Evolutionary conservation across 2,329 filamentous ascomycete species (phyloP).

Genomic region (Sphaerulina musiva): DNA sequence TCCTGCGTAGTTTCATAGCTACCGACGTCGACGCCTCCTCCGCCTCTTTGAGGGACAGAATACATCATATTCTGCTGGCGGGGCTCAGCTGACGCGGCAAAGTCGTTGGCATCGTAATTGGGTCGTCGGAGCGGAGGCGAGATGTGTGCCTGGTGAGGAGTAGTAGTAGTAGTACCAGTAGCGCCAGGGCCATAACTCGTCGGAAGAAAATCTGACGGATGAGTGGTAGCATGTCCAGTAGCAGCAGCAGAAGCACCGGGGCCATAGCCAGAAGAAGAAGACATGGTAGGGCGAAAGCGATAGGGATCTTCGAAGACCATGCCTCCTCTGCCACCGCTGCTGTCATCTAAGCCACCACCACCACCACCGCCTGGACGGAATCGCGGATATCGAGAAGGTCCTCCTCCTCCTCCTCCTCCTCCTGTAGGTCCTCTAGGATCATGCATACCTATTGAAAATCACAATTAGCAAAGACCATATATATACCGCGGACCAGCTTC

Average conservation of each 20-base stretch:
- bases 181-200: background rate
- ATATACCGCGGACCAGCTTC: background rate
- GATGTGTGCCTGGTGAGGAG: background rate
- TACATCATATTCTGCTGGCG: background rate
- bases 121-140: constrained; percentile 3
- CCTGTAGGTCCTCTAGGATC: constrained; percentile 13
- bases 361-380: background rate
- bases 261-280: background rate
- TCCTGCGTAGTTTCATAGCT: background rate
- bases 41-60: too few relatives aligned
- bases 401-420: background rate
- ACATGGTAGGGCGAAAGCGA: background rate
- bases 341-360: background rate
- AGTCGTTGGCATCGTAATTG: background rate
- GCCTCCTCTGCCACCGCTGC: background rate
- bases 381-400: too few relatives aligned
- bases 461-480: background rate
- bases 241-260: background rate
- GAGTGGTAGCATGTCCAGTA: background rate
- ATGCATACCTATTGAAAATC: constrained; percentile 2
- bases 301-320: background rate
- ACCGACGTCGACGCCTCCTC: too few relatives aligned
- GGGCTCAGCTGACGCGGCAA: background rate
- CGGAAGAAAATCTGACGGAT: background rate
- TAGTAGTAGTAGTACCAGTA: too few relatives aligned